Evolutionary conservation across 495 filamentous ascomycete species (phyloP), one percentile per base, ranked within the genome.

Genomic region (Neurospora terricola): DNA sequence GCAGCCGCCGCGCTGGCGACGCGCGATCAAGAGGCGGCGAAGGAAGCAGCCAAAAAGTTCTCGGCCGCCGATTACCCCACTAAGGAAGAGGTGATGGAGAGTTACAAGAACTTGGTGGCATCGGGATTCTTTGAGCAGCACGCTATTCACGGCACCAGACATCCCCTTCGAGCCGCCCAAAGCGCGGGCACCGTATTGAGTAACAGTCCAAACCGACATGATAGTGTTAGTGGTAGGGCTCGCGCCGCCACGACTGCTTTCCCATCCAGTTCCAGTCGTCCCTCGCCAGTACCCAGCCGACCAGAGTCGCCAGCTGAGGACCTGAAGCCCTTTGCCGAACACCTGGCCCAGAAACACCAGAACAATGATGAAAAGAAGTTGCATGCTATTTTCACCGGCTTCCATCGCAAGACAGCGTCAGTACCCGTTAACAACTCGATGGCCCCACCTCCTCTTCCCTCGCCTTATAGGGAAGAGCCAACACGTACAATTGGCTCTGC

Each of bases 41-140:
- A 66, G 54, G 54, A 66, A 66, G 54, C 54, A 34, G 54, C 54
- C 54, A 66, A 66, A 66, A 66, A 66, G 42, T 34, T 72, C 34
- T 43, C 76, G 37, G 68, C 73, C 37, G 70, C 59, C 5, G 75
- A 74, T 39, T 83, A 84, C 48, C 84, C 84, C 23, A 79, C 80
- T 4, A 76, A 81, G 5, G 85, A 86, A 48, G 84, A 86, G 40
- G 81, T 86, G 40, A 54, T 84, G 75, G 79, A 81, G 71, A 85
- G 78, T 42, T 86, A 86, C 72, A 80, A 83, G 72, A 77, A 82
- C 69, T 74, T 86, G 21, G 75, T 86, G 71, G 80, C 81, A 1
- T 81, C 80, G 12, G 85, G 85, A 62, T 86, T 86, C 79, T 86
- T 86, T 71, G 80, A 81, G 39, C 73, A 80, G 27, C 84, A 86